Evolutionary conservation across 257 asterid species (phyloP).

Genomic region (Thymus mandschuricus): DNA sequence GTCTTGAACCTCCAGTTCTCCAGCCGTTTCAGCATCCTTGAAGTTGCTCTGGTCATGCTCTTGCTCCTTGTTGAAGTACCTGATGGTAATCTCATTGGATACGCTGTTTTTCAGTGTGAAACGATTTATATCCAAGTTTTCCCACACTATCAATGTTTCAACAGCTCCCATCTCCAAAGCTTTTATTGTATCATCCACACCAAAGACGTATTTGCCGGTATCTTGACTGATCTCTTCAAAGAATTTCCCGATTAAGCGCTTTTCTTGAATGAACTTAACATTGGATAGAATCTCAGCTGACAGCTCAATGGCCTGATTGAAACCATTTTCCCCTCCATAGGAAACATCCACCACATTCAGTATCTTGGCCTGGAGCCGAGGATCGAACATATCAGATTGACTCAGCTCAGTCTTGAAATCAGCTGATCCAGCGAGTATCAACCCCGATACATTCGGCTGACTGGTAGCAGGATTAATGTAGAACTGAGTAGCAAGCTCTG

Average conservation of each 20-base stretch:
- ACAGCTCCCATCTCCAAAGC: conserved; percentile 70
- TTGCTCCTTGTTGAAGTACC: conserved; percentile 50
- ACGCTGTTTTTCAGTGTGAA: conserved; percentile 48
- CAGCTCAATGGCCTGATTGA: conserved; percentile 66
- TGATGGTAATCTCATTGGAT: conserved; percentile 47
- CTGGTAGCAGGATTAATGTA: conserved; percentile 62
- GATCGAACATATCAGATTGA: conserved; percentile 72
- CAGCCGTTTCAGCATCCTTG: conserved; percentile 42
- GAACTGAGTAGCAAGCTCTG: conserved; percentile 72
- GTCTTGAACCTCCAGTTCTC: conserved; percentile 61
- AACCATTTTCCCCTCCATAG: conserved; percentile 68
- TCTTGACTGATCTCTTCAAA: conserved; percentile 71
- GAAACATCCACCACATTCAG: conserved; percentile 69
- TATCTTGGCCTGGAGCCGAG: conserved; percentile 64
- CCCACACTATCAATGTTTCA: conserved; percentile 67
- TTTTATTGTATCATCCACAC: conserved; percentile 62
- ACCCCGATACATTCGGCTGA: conserved; percentile 65
- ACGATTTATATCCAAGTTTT: conserved; percentile 55
- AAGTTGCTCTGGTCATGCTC: conserved; percentile 59
- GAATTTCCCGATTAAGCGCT: conserved; percentile 59
- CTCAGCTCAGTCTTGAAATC: conserved; percentile 69
- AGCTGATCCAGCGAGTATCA: conserved; percentile 69
- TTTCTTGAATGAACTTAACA: conserved; percentile 67
- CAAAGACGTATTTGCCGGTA: conserved; percentile 66
- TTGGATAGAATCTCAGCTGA: conserved; percentile 68